phyloP scores from a whole-genome alignment of 192 early-diverging fungal species.

The Entophlyctis helioformis region DNA sequence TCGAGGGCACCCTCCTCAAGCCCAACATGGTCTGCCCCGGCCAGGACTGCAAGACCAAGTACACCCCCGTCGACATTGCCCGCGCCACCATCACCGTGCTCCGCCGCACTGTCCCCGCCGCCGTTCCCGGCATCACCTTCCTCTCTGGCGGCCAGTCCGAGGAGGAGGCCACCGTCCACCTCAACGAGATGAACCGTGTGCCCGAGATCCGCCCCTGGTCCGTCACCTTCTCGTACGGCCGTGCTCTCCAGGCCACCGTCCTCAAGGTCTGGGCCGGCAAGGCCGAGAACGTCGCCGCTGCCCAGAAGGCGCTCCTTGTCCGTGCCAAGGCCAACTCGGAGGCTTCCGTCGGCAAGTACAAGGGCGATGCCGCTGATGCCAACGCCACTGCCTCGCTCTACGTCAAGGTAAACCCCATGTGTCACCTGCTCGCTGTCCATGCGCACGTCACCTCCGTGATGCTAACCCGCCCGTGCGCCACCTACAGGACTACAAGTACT shows the following conservation, averaged over 20 bases:
- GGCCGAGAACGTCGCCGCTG: constrained; percentile 27
- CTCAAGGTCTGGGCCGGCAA: constrained; percentile 29
- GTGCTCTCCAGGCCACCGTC: constrained; percentile 28
- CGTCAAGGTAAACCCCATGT: no score
- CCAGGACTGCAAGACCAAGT: constrained; percentile 20
- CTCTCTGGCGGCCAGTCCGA: constrained; percentile 31
- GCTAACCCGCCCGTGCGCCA: no score
- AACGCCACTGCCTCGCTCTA: constrained; percentile 17
- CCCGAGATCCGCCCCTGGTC: constrained; percentile 17
- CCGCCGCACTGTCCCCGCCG: constrained; percentile 27
- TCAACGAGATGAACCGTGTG: constrained; percentile 26
- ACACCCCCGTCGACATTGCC: constrained; percentile 25
- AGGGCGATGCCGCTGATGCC: constrained; percentile 7
- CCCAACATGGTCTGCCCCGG: constrained; percentile 35
- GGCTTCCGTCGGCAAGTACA: constrained; percentile 18
- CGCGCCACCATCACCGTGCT: constrained; percentile 22
- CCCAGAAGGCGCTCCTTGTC: constrained; percentile 18
- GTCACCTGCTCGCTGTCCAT: no score
- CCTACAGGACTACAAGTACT: constrained; percentile 35
- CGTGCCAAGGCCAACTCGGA: constrained; percentile 26
- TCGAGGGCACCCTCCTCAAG: constrained; percentile 31
- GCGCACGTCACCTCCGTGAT: no score
- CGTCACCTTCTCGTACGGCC: constrained; percentile 29
- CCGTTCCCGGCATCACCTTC: constrained; percentile 33
- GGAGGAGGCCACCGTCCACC: constrained; percentile 24